These are phyloP conservation scores for Ustilago cynodontis DNA, from an alignment of 1,284 basidiomycete genomes.

Conservation along the genomic window DNA sequence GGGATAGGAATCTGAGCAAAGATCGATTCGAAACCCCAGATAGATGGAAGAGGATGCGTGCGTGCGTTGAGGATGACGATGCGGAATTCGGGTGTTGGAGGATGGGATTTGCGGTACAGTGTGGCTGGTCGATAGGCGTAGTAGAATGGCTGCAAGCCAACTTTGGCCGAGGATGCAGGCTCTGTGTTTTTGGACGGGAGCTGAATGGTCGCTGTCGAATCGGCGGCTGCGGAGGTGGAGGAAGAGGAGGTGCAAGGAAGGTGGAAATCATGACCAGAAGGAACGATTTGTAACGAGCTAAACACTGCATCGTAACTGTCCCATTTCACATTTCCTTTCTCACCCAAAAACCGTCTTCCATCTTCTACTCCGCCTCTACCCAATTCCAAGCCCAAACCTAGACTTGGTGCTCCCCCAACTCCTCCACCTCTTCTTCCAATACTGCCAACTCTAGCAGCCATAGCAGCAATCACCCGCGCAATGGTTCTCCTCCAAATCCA, in stretches of 20 bases:
- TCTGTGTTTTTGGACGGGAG: too few relatives aligned
- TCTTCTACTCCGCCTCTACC: constrained; percentile 8
- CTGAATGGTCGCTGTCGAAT: neutral
- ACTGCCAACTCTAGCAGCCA: neutral
- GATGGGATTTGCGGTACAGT: constrained; percentile 82
- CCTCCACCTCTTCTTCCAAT: neutral
- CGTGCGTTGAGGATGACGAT: constrained; percentile 76
- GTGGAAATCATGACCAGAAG: constrained; percentile 74
- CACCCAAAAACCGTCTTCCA: constrained; percentile 29
- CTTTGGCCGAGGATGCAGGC: neutral
- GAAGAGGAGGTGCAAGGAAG: constrained; percentile 66
- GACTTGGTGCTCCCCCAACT: neutral
- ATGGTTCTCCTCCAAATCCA: constrained; percentile 5
- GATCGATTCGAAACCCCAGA: constrained; percentile 53
- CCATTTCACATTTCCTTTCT: constrained; percentile 27
- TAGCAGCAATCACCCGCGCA: neutral
- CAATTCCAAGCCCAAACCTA: constrained; percentile 11
- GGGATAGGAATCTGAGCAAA: constrained; percentile 62
- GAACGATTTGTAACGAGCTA: constrained; percentile 78
- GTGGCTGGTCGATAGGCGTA: constrained; percentile 92
- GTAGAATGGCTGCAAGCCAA: constrained; percentile 76
- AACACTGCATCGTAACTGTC: constrained; percentile 49
- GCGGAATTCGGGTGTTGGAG: constrained; percentile 86
- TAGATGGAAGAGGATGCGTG: constrained; percentile 37
- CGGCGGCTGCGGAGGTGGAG: neutral